Percentiles rank a stretch among this genome's conserved stretches.
Conservation (phyloP, 805 yeast genomes). For the Yamadazyma sp. region DNA sequence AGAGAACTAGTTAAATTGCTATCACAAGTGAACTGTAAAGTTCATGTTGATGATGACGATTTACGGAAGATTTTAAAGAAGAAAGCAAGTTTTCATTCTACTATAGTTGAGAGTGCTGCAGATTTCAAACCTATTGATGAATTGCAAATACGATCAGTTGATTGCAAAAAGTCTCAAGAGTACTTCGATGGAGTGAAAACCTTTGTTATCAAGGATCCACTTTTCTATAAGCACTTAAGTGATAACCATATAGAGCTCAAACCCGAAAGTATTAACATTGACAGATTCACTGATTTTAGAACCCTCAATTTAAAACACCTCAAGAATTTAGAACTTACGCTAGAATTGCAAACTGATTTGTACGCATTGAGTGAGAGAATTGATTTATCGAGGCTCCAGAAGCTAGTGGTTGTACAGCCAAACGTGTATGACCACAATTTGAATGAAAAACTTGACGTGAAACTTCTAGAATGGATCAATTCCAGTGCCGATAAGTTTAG, state of each 20-base stretch:
- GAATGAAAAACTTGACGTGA: slow-evolving; percentile 47
- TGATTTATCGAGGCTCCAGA: slow-evolving; percentile 9
- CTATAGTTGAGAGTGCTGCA: slow-evolving; percentile 20
- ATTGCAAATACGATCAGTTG: slow-evolving; percentile 11
- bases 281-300: slow-evolving; percentile 2
- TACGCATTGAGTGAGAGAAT: neutral
- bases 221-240: slow-evolving; percentile 3
- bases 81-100: slow-evolving; percentile 16
- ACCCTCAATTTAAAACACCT: slow-evolving; percentile 5
- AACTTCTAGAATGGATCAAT: slow-evolving; percentile 15
- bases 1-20: slow-evolving; percentile 10
- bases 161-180: neutral
- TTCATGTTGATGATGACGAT: slow-evolving; percentile 12
- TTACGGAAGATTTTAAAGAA: slow-evolving; percentile 12
- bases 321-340: slow-evolving; percentile 6
- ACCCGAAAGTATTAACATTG: slow-evolving; percentile 11
- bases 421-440: slow-evolving; percentile 21
- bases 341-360: slow-evolving; percentile 2
- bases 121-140: slow-evolving; percentile 14
- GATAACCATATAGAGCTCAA: neutral
- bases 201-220: neutral
- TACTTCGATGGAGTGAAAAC: slow-evolving; percentile 1
- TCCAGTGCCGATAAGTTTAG: slow-evolving; percentile 1
- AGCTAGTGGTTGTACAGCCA: slow-evolving; percentile 11
- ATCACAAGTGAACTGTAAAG: slow-evolving; percentile 5